These are phyloP conservation scores for Pseudocercospora pini-densiflorae DNA, from an alignment of 2,329 filamentous ascomycete species.

Conservation along the genomic window DNA sequence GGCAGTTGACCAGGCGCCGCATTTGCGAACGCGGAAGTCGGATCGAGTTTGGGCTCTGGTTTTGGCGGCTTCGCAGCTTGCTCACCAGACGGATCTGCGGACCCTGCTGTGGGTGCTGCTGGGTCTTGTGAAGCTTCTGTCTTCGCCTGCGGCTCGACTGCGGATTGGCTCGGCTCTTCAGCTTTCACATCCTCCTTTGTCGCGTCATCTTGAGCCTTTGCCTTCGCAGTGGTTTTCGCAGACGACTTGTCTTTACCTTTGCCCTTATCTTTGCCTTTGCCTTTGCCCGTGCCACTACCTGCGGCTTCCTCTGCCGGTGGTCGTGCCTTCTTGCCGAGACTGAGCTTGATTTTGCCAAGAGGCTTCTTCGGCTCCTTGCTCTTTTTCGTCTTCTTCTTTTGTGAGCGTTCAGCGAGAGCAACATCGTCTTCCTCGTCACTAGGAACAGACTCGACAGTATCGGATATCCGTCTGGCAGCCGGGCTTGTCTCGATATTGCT, in stretches of 20 bases:
- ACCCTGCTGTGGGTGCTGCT: constrained; percentile 9
- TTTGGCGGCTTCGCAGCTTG: constrained; percentile 1
- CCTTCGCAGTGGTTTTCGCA: constrained; percentile 9
- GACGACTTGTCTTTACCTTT: constrained; percentile 16
- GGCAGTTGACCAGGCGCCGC: constrained; percentile 46
- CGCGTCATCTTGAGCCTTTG: constrained; percentile 13
- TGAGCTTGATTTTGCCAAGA: constrained; percentile 26
- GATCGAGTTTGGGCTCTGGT: constrained; percentile 28
- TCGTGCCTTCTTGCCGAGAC: constrained; percentile 24
- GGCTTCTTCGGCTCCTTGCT: constrained; percentile 15
- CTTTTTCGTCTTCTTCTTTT: constrained; percentile 16
- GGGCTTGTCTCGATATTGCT: constrained; percentile 35
- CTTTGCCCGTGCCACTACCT: constrained; percentile 21
- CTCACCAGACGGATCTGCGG: background rate
- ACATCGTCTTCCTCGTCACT: constrained; percentile 58
- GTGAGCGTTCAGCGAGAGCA: constrained; percentile 18
- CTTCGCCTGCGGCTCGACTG: constrained; percentile 29
- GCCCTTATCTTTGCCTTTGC: constrained; percentile 22
- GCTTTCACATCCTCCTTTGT: constrained; percentile 2
- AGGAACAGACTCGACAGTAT: constrained; percentile 56
- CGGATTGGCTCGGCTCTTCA: constrained; percentile 10
- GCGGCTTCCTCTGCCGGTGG: constrained; percentile 14
- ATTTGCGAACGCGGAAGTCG: constrained; percentile 39
- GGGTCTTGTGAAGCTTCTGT: constrained; percentile 29
- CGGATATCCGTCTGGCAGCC: constrained; percentile 43